Evolutionary conservation across 805 yeast genomes (phyloP).

Genomic region (Zygosaccharomyces lentus): DNA sequence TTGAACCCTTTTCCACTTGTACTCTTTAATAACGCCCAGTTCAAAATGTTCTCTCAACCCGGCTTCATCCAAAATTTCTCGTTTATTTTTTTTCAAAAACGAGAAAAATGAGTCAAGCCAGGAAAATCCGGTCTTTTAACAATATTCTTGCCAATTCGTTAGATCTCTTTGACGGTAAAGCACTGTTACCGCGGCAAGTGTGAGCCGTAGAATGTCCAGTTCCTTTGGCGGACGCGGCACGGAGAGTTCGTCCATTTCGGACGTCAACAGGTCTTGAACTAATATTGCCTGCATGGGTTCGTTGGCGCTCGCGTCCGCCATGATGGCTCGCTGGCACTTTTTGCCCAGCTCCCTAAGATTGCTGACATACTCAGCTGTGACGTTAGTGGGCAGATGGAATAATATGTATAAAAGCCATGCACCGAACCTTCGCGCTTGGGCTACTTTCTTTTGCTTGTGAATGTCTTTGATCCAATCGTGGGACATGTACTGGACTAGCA

Average conservation of each 20-base stretch:
- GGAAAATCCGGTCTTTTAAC: neutral
- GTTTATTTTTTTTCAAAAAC: neutral
- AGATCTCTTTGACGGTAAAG: conserved; percentile 30
- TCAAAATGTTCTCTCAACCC: neutral
- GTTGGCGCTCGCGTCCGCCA: conserved; percentile 4
- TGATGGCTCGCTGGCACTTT: conserved; percentile 18
- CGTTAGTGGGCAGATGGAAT: conserved; percentile 23
- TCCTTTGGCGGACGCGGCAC: conserved; percentile 7
- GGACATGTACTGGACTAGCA: conserved; percentile 25
- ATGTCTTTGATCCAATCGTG: conserved; percentile 28
- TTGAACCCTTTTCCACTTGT: neutral
- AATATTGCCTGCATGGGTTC: conserved; percentile 1
- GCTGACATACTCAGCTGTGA: conserved; percentile 29
- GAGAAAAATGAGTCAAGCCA: neutral
- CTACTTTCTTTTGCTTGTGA: conserved; percentile 16
- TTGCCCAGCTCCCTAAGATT: conserved; percentile 30
- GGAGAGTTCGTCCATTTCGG: conserved; percentile 8
- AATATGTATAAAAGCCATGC: conserved; percentile 29
- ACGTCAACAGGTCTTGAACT: conserved; percentile 4
- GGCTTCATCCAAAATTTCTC: neutral
- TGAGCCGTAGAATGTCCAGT: conserved; percentile 17
- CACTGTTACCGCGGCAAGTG: conserved; percentile 19
- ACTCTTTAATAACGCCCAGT: neutral
- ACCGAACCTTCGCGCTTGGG: conserved; percentile 10
- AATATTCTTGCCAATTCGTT: conserved; percentile 11